These are phyloP conservation scores for Ramularia collo-cygni DNA, from an alignment of 2,329 filamentous ascomycete genomes.

Conservation along the genomic window DNA sequence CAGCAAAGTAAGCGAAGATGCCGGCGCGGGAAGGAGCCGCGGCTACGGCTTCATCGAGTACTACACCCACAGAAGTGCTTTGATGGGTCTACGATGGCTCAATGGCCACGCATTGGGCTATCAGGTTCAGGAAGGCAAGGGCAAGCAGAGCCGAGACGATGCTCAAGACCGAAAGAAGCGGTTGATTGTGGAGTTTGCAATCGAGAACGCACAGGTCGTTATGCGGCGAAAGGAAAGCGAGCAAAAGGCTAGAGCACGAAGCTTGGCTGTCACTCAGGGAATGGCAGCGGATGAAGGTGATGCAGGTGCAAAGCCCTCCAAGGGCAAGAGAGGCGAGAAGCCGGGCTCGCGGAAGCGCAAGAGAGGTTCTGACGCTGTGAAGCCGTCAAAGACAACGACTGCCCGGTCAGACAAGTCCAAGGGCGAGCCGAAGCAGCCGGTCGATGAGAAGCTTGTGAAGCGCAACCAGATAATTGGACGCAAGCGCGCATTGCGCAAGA, in stretches of 20 bases:
- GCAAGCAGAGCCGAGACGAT: slow-evolving; percentile 34
- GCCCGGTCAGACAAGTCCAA: slow-evolving; percentile 22
- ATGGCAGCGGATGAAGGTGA: slow-evolving; percentile 8
- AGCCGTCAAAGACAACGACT: slow-evolving; percentile 10
- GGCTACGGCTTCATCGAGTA: slow-evolving; percentile 99
- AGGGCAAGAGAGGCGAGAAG: slow-evolving; percentile 18
- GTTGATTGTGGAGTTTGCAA: slow-evolving; percentile 92
- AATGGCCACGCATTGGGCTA: slow-evolving; percentile 66
- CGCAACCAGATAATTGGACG: slow-evolving; percentile 75
- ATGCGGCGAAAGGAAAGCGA: slow-evolving; percentile 64
- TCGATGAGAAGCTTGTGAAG: slow-evolving; percentile 51
- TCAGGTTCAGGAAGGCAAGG: slow-evolving; percentile 41
- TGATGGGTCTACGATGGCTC: slow-evolving; percentile 91
- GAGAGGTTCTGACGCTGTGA: slow-evolving; percentile 26
- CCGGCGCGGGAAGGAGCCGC: slow-evolving; percentile 72
- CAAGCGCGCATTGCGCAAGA: slow-evolving; percentile 65
- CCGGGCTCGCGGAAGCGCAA: slow-evolving; percentile 34
- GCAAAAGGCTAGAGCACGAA: slow-evolving; percentile 45
- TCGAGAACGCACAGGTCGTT: slow-evolving; percentile 97
- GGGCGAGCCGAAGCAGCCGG: slow-evolving; percentile 26
- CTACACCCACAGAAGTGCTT: slow-evolving; percentile 81
- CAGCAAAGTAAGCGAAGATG: slow-evolving; percentile 70
- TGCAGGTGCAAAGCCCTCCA: slow-evolving; percentile 9
- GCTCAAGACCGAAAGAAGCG: slow-evolving; percentile 74
- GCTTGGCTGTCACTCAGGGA: slow-evolving; percentile 23